These are phyloP conservation scores for Corylus americana DNA, from an alignment of 306 rosid species.

Conservation along the genomic window DNA sequence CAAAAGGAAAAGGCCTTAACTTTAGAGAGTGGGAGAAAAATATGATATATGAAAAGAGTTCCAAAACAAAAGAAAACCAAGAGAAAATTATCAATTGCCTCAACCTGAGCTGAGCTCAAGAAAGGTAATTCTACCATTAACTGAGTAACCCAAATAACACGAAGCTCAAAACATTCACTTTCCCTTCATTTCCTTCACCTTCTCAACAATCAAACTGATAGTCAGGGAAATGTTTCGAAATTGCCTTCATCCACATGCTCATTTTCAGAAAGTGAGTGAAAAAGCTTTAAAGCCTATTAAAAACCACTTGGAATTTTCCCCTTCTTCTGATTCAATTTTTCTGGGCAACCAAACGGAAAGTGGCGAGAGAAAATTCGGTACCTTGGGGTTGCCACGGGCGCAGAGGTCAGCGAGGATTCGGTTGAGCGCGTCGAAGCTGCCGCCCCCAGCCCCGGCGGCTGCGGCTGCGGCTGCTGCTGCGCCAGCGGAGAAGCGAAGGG, in stretches of 20 bases:
- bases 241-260: neutral
- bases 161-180: no score
- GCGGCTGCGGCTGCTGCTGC: slow-evolving; percentile 58
- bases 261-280: neutral
- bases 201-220: neutral
- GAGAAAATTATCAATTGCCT: neutral
- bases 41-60: neutral
- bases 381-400: slow-evolving; percentile 87
- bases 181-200: neutral
- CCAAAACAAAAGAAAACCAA: neutral
- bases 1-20: neutral
- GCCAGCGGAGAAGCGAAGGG: slow-evolving; percentile 7
- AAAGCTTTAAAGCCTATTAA: neutral
- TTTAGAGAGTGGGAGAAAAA: neutral
- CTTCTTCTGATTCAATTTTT: neutral
- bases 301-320: neutral
- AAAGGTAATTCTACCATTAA: neutral
- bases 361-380: slow-evolving; percentile 2
- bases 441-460: slow-evolving; percentile 50
- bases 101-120: neutral
- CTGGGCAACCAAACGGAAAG: neutral
- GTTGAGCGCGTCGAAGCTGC: slow-evolving; percentile 73
- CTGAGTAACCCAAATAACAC: no score
- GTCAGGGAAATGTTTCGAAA: neutral
- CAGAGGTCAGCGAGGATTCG: slow-evolving; percentile 87